Evolutionary conservation across 176 grass and related monocot genomes (phyloP).

Genomic region (Cenchrus fungigraminus): DNA sequence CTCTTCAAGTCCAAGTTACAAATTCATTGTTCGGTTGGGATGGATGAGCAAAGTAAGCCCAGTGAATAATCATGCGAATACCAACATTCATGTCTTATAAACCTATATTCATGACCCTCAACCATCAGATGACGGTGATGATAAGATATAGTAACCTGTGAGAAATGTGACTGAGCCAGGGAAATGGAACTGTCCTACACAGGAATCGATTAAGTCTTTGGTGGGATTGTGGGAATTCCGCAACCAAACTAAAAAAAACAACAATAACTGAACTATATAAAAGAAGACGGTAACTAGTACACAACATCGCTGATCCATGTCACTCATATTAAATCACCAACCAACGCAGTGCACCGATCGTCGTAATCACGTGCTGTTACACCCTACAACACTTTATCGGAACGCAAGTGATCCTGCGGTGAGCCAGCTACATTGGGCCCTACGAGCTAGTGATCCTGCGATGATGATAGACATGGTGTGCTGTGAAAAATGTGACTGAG

Average conservation of each 20-base stretch:
- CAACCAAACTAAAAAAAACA: not conserved
- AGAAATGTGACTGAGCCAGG: not conserved
- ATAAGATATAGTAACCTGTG: not conserved
- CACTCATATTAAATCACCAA: not conserved
- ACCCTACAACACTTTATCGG: not conserved
- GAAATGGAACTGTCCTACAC: not conserved
- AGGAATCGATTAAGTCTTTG: not conserved
- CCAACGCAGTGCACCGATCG: not conserved
- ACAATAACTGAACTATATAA: not conserved
- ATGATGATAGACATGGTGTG: not conserved
- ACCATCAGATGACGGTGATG: not conserved
- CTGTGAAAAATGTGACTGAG: not conserved
- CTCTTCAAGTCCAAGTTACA: not conserved
- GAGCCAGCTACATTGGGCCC: not conserved
- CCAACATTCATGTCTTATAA: not conserved
- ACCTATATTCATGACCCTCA: not conserved
- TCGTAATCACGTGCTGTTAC: not conserved
- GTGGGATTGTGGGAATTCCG: not conserved
- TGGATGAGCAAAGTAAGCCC: not conserved
- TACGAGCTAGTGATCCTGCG: not conserved
- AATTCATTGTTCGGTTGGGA: not conserved
- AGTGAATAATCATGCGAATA: slow-evolving; percentile 5
- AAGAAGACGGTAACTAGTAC: too few relatives aligned
- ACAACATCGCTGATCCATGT: not conserved
- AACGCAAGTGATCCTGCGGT: not conserved